Evolutionary conservation across 306 rosid genomes (phyloP).

Genomic region (Cercis canadensis): DNA sequence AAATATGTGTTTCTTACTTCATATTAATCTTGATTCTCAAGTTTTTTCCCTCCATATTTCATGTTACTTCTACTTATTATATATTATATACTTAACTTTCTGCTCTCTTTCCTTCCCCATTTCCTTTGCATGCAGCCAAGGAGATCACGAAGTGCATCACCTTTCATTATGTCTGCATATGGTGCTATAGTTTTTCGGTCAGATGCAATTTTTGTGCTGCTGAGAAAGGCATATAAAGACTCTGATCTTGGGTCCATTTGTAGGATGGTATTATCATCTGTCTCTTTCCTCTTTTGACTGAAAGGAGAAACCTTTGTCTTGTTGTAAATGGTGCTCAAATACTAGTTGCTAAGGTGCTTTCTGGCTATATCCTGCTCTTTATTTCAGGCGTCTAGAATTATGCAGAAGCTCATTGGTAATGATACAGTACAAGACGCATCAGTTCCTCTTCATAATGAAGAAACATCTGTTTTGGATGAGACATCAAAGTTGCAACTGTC

Average conservation of each 20-base stretch:
- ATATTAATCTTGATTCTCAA: not conserved
- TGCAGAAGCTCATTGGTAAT: constrained; percentile 76
- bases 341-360: constrained; percentile 31
- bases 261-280: constrained; percentile 66
- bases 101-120: not conserved
- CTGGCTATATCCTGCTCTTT: constrained; percentile 34
- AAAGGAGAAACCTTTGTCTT: not conserved
- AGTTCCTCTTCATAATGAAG: constrained; percentile 52
- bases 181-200: constrained; percentile 76
- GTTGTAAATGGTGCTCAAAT: constrained; percentile 26
- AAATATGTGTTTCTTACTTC: not conserved
- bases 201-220: constrained; percentile 75
- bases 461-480: constrained; percentile 54
- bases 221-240: constrained; percentile 90
- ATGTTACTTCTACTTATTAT: constrained; percentile 19
- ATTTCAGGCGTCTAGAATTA: constrained; percentile 80
- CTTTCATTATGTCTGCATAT: constrained; percentile 62
- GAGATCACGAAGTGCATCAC: constrained; percentile 69
- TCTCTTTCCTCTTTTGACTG: constrained; percentile 29
- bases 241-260: constrained; percentile 79
- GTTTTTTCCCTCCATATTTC: not conserved
- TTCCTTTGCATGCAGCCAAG: constrained; percentile 70
- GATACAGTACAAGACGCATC: constrained; percentile 56
- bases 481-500: constrained; percentile 56
- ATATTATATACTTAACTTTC: constrained; percentile 2